These are phyloP conservation scores for Nemania serpens DNA, from an alignment of 2,329 filamentous ascomycete genomes.

Conservation along the genomic window DNA sequence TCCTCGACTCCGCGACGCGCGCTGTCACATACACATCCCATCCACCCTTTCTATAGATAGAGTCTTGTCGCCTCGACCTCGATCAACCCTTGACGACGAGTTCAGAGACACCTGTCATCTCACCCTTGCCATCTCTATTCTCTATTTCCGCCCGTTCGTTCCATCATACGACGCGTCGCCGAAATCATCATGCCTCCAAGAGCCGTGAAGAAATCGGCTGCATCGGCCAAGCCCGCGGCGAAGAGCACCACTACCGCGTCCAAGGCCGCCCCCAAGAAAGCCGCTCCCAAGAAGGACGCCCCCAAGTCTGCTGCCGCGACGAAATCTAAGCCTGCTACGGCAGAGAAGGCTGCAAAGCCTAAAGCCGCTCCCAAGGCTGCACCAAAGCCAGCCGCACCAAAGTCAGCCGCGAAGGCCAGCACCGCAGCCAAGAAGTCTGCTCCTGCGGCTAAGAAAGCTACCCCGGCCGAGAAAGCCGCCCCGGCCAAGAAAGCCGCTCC, in stretches of 20 bases:
- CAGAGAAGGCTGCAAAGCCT: slow-evolving; percentile 25
- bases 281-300: neutral
- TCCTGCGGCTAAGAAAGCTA: slow-evolving; percentile 16
- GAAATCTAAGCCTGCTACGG: neutral
- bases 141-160: neutral
- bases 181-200: slow-evolving; percentile 11
- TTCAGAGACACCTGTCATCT: neutral
- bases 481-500: slow-evolving; percentile 19
- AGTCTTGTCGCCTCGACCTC: too few species aligned
- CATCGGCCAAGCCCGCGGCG: neutral
- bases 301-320: neutral
- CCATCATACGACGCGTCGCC: slow-evolving; percentile 1
- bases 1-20: too few species aligned
- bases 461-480: slow-evolving; percentile 10
- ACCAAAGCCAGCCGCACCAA: neutral
- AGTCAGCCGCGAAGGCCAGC: slow-evolving; percentile 10
- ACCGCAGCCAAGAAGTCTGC: slow-evolving; percentile 2
- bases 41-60: too few species aligned
- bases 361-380: slow-evolving; percentile 9
- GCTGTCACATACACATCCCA: too few species aligned
- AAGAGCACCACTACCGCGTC: neutral
- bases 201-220: slow-evolving; percentile 1
- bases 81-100: neutral
- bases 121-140: neutral
- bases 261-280: neutral